phyloP scores from a whole-genome alignment of 768 basidiomycete genomes.

The Hebeloma cylindrosporum region DNA sequence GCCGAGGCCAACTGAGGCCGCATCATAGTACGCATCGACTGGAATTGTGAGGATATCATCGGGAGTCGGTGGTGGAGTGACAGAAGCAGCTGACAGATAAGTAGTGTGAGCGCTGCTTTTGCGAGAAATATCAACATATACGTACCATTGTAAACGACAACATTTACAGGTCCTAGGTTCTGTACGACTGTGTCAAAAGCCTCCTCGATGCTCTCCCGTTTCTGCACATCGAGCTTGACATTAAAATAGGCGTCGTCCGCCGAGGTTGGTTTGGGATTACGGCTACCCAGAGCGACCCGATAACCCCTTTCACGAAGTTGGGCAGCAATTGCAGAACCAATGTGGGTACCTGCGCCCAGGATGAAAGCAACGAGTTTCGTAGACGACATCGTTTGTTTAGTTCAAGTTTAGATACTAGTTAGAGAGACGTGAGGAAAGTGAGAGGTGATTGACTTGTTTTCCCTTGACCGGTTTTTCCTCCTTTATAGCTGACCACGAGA shows the following conservation, averaged over 20 bases:
- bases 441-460: no score
- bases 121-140: constrained; percentile 8
- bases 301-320: constrained; percentile 29
- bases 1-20: constrained; percentile 14
- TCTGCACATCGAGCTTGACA: constrained; percentile 38
- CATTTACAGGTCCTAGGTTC: constrained; percentile 41
- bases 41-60: constrained; percentile 26
- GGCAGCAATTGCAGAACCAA: constrained; percentile 26
- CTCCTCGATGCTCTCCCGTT: constrained; percentile 28
- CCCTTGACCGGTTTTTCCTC: no score
- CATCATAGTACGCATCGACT: constrained; percentile 19
- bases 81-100: constrained; percentile 14
- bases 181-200: constrained; percentile 39
- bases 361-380: constrained; percentile 28
- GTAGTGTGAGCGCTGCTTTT: neutral
- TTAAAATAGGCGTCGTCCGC: constrained; percentile 26
- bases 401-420: no score
- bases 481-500: no score
- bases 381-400: constrained; percentile 5
- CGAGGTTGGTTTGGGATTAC: constrained; percentile 19
- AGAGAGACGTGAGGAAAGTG: no score
- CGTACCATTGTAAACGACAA: constrained; percentile 48
- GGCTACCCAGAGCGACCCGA: constrained; percentile 29
- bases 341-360: constrained; percentile 28
- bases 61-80: constrained; percentile 12